Evolutionary conservation across 2,329 filamentous ascomycete species (phyloP), one percentile per base, ranked within the genome.

Genomic region (Immersiporthe knoxdaviesiana): DNA sequence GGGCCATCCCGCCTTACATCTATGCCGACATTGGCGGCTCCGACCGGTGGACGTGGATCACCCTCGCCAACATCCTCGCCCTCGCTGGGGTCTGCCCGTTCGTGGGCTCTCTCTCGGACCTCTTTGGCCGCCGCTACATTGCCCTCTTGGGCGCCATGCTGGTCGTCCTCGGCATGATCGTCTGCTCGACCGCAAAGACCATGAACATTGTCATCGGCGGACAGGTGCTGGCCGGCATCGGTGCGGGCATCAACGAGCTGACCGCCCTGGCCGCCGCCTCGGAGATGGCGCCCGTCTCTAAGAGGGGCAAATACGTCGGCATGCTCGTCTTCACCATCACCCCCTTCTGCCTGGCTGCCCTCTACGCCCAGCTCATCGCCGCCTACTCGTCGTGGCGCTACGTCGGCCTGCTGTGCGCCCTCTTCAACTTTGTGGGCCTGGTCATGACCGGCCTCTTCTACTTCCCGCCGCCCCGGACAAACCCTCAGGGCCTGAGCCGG

Each of bases 251-350:
- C 70, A 89, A 89, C 72, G 90, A 92, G 76, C 80, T 92, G 44
- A 92, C 88, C 7, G 89, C 90, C 5, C 81, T 92, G 11, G 89
- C 90, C 37, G 90, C 85, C 44, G 90, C 89, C 1, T 88, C 88
- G 2, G 90, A 92, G 75, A 83, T 92, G 70, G 90, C 88, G 0
- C 90, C 90, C 1, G 87, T 87, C 27, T 81, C 85, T 24, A 87
- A 91, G 76, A 85, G 90, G 62, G 90, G 88, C 39, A 84, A 84
- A 74, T 91, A 91, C 74, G 85, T 91, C 32, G 85, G 86, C 16
- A 76, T 83, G 0, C 78, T 91, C 18, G 84, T 90, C 60, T 83
- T 90, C 74, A 88, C 85, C 67, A 88, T 91, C 68, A 72, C 89
- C 1, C 88, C 88, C 0, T 90, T 90, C 75, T 85, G 84, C 68